Conservation (phyloP, 1,284 basidiomycete species). For the Ceratobasidium sp. region DNA sequence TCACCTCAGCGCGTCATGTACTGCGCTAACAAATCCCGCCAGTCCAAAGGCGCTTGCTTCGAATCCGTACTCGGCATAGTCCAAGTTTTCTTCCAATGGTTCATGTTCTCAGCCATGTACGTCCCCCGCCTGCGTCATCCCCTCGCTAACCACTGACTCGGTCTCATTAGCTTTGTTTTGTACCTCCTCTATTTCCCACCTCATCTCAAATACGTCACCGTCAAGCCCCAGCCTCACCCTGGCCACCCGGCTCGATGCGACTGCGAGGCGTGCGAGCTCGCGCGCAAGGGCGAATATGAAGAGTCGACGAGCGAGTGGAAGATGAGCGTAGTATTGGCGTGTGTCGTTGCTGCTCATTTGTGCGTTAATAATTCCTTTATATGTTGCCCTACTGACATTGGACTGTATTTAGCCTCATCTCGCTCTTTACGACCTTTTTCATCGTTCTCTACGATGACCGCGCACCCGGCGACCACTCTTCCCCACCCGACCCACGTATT, state of each 20-base stretch:
- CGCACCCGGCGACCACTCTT: constrained; percentile 51
- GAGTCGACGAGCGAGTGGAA: constrained; percentile 77
- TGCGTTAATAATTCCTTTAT: constrained; percentile 60
- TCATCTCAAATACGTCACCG: constrained; percentile 77
- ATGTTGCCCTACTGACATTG: constrained; percentile 47
- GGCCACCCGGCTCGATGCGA: constrained; percentile 51
- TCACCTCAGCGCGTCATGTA: constrained; percentile 48
- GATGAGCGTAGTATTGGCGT: constrained; percentile 78
- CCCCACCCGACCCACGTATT: constrained; percentile 59
- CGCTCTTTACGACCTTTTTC: constrained; percentile 67
- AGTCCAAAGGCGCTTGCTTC: constrained; percentile 81
- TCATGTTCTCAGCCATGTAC: constrained; percentile 87
- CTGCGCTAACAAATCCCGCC: constrained; percentile 15
- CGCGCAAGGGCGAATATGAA: constrained; percentile 63
- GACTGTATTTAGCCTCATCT: constrained; percentile 64
- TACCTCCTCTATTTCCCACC: constrained; percentile 94
- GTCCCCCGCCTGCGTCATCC: constrained; percentile 16
- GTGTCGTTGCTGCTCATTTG: constrained; percentile 82
- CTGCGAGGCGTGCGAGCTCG: constrained; percentile 61
- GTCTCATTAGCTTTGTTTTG: constrained; percentile 75
- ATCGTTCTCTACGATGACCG: constrained; percentile 63
- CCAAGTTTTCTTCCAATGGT: constrained; percentile 88
- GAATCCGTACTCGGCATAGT: constrained; percentile 87
- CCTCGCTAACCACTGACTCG: constrained; percentile 35
- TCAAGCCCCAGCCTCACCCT: constrained; percentile 51